A percentile compares a stretch with the other conserved stretches of the same genome.
phyloP scores from a whole-genome alignment of 495 filamentous ascomycete genomes.

The Achaetomiella virescens region DNA sequence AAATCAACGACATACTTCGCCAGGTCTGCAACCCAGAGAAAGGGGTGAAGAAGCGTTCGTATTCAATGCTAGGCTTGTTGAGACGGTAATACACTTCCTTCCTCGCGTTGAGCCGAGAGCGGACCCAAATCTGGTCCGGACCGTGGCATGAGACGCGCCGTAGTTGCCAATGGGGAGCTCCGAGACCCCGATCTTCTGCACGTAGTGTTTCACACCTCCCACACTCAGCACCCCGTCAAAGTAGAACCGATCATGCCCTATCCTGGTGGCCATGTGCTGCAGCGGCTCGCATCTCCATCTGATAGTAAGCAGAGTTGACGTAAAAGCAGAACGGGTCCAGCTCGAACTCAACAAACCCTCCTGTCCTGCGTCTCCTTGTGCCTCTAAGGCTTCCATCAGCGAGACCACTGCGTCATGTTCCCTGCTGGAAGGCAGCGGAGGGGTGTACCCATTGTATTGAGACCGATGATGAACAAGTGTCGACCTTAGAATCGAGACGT shows the following conservation, averaged over 20 bases:
- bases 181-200: conserved; percentile 49
- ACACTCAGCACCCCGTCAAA: conserved; percentile 56
- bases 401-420: conserved; percentile 27
- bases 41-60: conserved; percentile 53
- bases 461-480: conserved; percentile 22
- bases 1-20: conserved; percentile 65
- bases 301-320: conserved; percentile 25
- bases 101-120: conserved; percentile 35
- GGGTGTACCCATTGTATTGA: conserved; percentile 11
- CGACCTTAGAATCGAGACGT: conserved; percentile 20
- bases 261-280: conserved; percentile 41
- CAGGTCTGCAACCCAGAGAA: conserved; percentile 61
- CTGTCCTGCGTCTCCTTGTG: background rate
- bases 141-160: conserved; percentile 39
- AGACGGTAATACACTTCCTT: conserved; percentile 57
- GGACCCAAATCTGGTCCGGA: conserved; percentile 56
- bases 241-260: conserved; percentile 31
- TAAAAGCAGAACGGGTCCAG: conserved; percentile 51
- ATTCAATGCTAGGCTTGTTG: conserved; percentile 47
- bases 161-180: conserved; percentile 62
- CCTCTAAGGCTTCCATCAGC: conserved; percentile 13
- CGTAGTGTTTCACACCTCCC: conserved; percentile 39
- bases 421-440: conserved; percentile 11
- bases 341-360: conserved; percentile 39
- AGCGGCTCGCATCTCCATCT: conserved; percentile 46